A percentile compares a stretch with the other conserved stretches of the same genome.
Evolutionary conservation across 176 grass and related monocot species (phyloP).

Genomic region (Carex scoparia): DNA sequence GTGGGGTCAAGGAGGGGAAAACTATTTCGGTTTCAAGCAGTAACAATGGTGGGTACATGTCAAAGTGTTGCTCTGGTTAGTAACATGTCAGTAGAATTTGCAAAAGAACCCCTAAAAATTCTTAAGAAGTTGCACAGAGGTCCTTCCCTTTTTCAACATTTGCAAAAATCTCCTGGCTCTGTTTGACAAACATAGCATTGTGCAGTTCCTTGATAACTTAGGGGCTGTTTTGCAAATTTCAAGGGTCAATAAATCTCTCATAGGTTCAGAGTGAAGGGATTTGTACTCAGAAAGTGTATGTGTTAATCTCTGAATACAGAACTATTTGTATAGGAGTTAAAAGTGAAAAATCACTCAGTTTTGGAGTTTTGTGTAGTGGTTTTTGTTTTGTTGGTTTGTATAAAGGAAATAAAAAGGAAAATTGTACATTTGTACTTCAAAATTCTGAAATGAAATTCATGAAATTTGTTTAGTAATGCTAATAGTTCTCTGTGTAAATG

Average conservation of each 20-base stretch:
- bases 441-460: neutral
- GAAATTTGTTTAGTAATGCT: neutral
- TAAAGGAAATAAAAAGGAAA: neutral
- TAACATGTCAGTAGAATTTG: neutral
- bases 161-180: neutral
- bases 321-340: neutral
- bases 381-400: neutral
- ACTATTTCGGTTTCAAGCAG: slow-evolving; percentile 28
- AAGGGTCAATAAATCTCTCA: neutral
- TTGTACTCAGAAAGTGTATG: neutral
- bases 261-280: neutral
- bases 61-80: slow-evolving; percentile 58
- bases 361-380: neutral
- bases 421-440: neutral
- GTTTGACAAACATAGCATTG: neutral
- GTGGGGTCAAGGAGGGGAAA: slow-evolving; percentile 36
- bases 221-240: slow-evolving; percentile 12
- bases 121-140: neutral
- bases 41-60: slow-evolving; percentile 13
- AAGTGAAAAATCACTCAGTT: neutral
- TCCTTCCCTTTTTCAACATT: neutral
- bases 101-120: neutral
- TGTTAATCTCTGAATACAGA: neutral
- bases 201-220: neutral
- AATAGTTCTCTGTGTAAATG: neutral